Percentiles rank a stretch among this genome's conserved stretches.
Evolutionary conservation across 495 filamentous ascomycete species (phyloP).

Genomic region (Aspergillus hancockii): DNA sequence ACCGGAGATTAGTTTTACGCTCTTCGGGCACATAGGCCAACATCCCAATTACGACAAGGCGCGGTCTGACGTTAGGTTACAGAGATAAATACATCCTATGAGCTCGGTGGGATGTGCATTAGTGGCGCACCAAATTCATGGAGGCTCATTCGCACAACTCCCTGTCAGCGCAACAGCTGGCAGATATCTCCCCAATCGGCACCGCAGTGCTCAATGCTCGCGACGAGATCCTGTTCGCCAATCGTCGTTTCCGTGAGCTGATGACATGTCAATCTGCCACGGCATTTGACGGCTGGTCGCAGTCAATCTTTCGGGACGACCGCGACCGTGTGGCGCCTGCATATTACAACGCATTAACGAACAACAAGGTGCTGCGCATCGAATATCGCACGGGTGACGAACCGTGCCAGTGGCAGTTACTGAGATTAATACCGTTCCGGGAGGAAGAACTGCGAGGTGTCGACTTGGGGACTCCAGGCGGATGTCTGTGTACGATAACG

Average conservation of each 20-base stretch:
- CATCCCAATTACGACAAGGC: too few relatives aligned
- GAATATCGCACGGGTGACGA: conserved; percentile 23
- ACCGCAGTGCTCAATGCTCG: conserved; percentile 25
- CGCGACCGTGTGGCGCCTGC: conserved; percentile 14
- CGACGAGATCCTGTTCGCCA: conserved; percentile 24
- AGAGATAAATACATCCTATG: too few relatives aligned
- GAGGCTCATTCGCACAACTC: neutral
- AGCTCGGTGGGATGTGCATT: too few relatives aligned
- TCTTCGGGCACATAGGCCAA: too few relatives aligned
- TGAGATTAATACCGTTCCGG: conserved; percentile 20
- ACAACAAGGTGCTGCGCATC: conserved; percentile 16
- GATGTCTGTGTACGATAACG: conserved; percentile 26
- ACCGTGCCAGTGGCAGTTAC: conserved; percentile 21
- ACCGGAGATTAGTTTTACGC: too few relatives aligned
- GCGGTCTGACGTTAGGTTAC: too few relatives aligned
- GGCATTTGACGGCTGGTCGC: conserved; percentile 21
- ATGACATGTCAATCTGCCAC: conserved; percentile 1
- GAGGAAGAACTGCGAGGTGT: conserved; percentile 10
- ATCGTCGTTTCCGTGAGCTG: conserved; percentile 25
- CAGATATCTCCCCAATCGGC: conserved; percentile 29
- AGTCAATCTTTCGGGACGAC: conserved; percentile 26
- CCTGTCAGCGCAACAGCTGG: conserved; percentile 30
- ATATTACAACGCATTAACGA: conserved; percentile 11
- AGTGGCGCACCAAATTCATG: neutral
- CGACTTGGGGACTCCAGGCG: conserved; percentile 7